A percentile compares a stretch with the other conserved stretches of the same genome.
Evolutionary conservation across 2,329 filamentous ascomycete species (phyloP).

Genomic region (Pseudogymnoascus sp.): DNA sequence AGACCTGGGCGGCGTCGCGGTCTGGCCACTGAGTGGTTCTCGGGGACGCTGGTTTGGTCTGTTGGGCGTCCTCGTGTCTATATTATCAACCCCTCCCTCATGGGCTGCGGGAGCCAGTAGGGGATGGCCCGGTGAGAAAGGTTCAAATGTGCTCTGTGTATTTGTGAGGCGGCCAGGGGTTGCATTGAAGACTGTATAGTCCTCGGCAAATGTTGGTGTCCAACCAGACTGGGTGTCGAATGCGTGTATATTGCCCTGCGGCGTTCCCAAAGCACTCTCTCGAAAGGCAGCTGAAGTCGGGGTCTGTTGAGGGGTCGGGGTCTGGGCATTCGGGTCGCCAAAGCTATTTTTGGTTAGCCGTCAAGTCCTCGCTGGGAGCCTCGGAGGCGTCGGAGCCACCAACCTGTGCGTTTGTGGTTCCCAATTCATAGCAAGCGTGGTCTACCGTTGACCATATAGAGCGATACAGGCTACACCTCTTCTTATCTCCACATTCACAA

Average conservation of each 20-base stretch:
- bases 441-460: background rate
- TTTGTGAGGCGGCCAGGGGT: constrained; percentile 51
- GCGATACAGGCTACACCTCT: background rate
- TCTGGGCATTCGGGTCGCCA: constrained; percentile 56
- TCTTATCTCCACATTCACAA: background rate
- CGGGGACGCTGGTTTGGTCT: constrained; percentile 31
- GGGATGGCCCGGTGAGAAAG: constrained; percentile 41
- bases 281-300: constrained; percentile 47
- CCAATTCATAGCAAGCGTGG: constrained; percentile 53
- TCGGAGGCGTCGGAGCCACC: constrained; percentile 17
- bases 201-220: constrained; percentile 57
- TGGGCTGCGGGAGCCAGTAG: constrained; percentile 23
- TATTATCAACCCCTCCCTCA: constrained; percentile 31
- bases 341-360: constrained; percentile 44
- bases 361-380: constrained; percentile 9
- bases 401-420: constrained; percentile 51
- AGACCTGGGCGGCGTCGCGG: constrained; percentile 54
- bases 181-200: constrained; percentile 59
- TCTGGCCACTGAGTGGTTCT: constrained; percentile 36
- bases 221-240: constrained; percentile 45
- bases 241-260: constrained; percentile 40
- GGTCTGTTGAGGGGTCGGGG: constrained; percentile 52
- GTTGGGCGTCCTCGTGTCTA: constrained; percentile 39
- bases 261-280: constrained; percentile 51
- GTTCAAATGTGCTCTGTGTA: constrained; percentile 22